Evolutionary conservation across 441 rosid species (phyloP), one percentile per base, ranked within the genome.

Genomic region (Adansonia rubrostipa): DNA sequence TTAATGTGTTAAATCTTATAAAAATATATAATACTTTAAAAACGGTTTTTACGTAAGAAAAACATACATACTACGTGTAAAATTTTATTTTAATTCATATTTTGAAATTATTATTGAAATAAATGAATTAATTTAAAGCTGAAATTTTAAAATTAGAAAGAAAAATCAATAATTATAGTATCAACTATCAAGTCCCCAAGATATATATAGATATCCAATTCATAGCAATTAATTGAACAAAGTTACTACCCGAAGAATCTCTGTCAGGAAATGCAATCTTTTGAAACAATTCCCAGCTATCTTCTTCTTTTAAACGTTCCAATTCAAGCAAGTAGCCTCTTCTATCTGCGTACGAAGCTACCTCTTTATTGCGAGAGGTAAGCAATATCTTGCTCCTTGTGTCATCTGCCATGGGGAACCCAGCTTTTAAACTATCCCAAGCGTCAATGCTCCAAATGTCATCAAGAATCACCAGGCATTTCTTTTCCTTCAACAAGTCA

Each of bases 401-500:
- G 9, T 9, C 5, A 1, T 44, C 71, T 2, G 9, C 9, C 17
- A 1, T 48, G 0, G 70, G 82, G 8, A 84, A 82, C 33, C 22
- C 47, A 40, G 6, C 5, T 7, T 65, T 11, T 20, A 61, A 4
- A 33, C 40, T 22, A 4, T 24, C 65, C 65, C 22, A n/a, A n/a
- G 48, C 70, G 1, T n/a, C 24, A 1, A 2, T 3, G 14, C 45
- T 65, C 70, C 48, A 65, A 7, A 65, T 8, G 40, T 65, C 70
- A n/a, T 65, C 70, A 66, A 84, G 80, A 58, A 82, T 77, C 63
- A 84, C 45, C 66, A 85, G 19, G 42, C 87, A 85, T 69, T 73
- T 85, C 6, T 48, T 75, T 13, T 80, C 48, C 56, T 66, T 48
- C 33, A 80, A 40, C 75, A 78, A 76, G n/a, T 17, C 13, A 19